These are phyloP conservation scores for Parietaria judaica DNA, from an alignment of 306 rosid species.

Conservation along the genomic window DNA sequence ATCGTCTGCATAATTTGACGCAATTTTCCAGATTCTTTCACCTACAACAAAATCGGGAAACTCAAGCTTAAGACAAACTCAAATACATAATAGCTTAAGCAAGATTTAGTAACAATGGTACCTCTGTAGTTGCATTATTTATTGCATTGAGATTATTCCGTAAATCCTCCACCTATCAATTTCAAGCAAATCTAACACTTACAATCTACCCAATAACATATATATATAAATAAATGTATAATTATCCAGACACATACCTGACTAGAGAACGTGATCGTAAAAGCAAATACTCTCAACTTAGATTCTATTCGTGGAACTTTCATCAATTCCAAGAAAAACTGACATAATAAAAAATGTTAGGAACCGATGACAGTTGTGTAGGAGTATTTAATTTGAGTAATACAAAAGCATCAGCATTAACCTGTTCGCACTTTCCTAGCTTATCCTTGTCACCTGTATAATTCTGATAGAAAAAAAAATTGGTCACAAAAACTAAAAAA, in stretches of 20 bases:
- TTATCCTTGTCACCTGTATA: conserved; percentile 76
- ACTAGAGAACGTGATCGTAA: conserved; percentile 74
- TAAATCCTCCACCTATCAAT: conserved; percentile 68
- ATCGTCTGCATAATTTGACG: conserved; percentile 99
- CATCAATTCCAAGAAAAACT: conserved; percentile 95
- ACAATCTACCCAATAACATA: not conserved
- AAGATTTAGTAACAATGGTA: conserved; percentile 25
- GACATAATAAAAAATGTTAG: conserved; percentile 15
- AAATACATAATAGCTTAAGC: conserved; percentile 14
- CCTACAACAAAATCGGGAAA: conserved; percentile 42
- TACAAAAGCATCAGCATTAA: conserved; percentile 27
- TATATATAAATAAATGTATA: conserved; percentile 13
- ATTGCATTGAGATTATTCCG: conserved; percentile 62
- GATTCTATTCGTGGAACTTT: conserved; percentile 95
- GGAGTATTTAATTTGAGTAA: conserved; percentile 15
- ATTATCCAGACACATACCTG: conserved; percentile 47
- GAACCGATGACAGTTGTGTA: conserved; percentile 19
- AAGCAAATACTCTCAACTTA: conserved; percentile 94
- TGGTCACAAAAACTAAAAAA: not conserved
- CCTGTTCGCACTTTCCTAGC: conserved; percentile 99
- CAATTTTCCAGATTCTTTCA: conserved; percentile 80
- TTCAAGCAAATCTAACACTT: conserved; percentile 19
- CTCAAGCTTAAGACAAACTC: conserved; percentile 14
- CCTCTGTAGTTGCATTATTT: conserved; percentile 85
- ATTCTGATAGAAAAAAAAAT: conserved; percentile 36